Evolutionary conservation across 192 early-diverging fungal species (phyloP).

Genomic region (Gonapodya prolifera): DNA sequence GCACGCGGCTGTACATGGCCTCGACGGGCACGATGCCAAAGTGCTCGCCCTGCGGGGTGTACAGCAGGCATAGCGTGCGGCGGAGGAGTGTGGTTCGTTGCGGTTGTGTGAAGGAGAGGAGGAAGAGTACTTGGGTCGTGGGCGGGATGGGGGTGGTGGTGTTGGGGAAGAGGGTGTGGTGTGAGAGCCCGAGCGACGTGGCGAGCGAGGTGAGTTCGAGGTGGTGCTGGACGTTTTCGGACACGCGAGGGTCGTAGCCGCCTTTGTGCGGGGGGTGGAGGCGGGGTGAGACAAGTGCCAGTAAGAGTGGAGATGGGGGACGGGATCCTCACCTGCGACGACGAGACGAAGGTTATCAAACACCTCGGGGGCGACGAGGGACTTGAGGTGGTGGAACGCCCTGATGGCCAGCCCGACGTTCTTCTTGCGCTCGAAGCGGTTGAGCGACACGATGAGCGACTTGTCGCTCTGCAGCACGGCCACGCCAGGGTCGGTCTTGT

Average conservation of each 20-base stretch:
- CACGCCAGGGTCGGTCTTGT: constrained; percentile 38
- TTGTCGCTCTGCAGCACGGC: constrained; percentile 2
- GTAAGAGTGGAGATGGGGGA: too few relatives aligned
- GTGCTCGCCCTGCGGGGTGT: constrained; percentile 90
- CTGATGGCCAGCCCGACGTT: constrained; percentile 67
- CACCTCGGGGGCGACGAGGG: not conserved
- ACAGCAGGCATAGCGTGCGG: constrained; percentile 49
- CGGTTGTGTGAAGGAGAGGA: constrained; percentile 74
- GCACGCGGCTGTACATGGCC: constrained; percentile 78
- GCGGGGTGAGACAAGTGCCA: too few relatives aligned
- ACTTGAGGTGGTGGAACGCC: constrained; percentile 44
- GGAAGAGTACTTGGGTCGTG: constrained; percentile 56
- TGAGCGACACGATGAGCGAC: constrained; percentile 61
- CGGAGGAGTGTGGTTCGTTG: constrained; percentile 64
- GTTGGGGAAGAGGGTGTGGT: constrained; percentile 22
- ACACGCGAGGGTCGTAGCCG: constrained; percentile 72
- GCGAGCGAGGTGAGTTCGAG: constrained; percentile 54
- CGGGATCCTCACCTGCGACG: constrained; percentile 54
- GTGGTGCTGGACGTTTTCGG: constrained; percentile 80
- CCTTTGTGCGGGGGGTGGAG: constrained; percentile 27
- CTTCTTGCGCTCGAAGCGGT: constrained; percentile 96
- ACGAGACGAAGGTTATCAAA: constrained; percentile 35
- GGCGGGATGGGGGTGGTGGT: constrained; percentile 9
- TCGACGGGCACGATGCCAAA: constrained; percentile 96
- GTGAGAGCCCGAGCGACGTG: constrained; percentile 18